Evolutionary conservation across 495 filamentous ascomycete species (phyloP).

Genomic region (Monascus purpureus): DNA sequence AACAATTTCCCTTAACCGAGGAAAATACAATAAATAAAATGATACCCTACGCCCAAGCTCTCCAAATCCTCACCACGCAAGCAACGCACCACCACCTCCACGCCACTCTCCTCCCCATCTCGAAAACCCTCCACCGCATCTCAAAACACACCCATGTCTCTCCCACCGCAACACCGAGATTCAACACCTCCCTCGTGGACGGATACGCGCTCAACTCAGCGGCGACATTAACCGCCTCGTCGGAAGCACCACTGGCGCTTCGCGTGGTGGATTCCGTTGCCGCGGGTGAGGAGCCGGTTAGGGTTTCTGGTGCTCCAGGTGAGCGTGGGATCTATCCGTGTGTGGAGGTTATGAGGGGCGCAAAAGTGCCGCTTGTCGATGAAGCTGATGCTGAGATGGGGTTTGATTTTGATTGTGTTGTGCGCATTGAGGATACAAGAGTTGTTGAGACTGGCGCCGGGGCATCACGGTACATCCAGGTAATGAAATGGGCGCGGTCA

Average conservation of each 20-base stretch:
- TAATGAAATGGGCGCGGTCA: constrained; percentile 2
- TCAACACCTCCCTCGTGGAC: constrained; percentile 9
- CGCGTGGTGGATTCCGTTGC: constrained; percentile 3
- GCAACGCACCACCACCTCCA: too few species aligned
- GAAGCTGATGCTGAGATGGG: neutral
- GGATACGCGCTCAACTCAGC: constrained; percentile 6
- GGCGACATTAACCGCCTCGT: constrained; percentile 1
- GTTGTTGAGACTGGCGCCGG: neutral
- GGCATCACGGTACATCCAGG: constrained; percentile 2
- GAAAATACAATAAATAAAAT: too few species aligned
- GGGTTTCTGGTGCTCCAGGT: neutral
- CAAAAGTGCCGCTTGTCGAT: constrained; percentile 6
- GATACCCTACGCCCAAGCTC: too few species aligned
- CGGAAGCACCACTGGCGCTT: constrained; percentile 3
- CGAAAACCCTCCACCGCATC: too few species aligned
- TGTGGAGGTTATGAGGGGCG: constrained; percentile 9
- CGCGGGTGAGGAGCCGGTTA: constrained; percentile 3
- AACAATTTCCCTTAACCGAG: too few species aligned
- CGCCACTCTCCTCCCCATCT: too few species aligned
- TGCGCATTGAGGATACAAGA: constrained; percentile 4
- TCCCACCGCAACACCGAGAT: constrained; percentile 4
- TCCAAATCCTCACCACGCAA: too few species aligned
- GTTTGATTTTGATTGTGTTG: constrained; percentile 4
- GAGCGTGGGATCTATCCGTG: constrained; percentile 1
- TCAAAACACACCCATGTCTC: too few species aligned